Conservation (phyloP, 2,329 filamentous ascomycete genomes). For the Exophiala xenobiotica region DNA sequence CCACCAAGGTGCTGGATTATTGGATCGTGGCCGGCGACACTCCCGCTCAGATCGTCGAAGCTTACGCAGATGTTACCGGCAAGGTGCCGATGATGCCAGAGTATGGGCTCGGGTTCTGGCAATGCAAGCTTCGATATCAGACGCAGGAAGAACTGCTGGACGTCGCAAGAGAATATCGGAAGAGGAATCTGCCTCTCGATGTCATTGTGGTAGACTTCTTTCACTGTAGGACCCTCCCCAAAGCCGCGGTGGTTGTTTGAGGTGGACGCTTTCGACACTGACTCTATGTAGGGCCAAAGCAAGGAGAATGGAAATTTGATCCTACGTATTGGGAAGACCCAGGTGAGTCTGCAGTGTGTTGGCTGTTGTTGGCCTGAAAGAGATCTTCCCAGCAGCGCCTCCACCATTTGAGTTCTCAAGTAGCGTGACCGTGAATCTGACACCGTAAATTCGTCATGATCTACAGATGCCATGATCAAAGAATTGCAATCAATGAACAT, state of each 20-base stretch:
- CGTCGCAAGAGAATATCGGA: constrained; percentile 60
- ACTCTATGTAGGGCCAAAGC: constrained; percentile 49
- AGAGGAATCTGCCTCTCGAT: constrained; percentile 58
- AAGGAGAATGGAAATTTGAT: constrained; percentile 70
- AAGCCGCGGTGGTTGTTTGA: neutral
- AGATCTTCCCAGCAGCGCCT: constrained; percentile 13
- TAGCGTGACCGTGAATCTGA: constrained; percentile 16
- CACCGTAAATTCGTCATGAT: constrained; percentile 2
- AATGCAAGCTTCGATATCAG: constrained; percentile 65
- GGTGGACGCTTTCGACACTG: neutral
- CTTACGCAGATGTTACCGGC: constrained; percentile 58
- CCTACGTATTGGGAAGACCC: constrained; percentile 64
- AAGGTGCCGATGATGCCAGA: constrained; percentile 67
- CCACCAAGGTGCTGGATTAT: constrained; percentile 60
- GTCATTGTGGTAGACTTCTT: constrained; percentile 69
- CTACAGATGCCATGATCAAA: constrained; percentile 58
- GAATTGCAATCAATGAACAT: constrained; percentile 60
- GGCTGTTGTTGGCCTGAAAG: constrained; percentile 20
- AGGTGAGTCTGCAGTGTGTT: constrained; percentile 37
- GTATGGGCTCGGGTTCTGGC: constrained; percentile 67
- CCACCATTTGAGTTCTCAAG: constrained; percentile 8
- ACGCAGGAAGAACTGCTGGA: constrained; percentile 63
- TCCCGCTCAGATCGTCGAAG: constrained; percentile 56
- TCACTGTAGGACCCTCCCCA: constrained; percentile 46
- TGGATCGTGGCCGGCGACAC: constrained; percentile 62